phyloP scores from a whole-genome alignment of 2,329 filamentous ascomycete species.

The Colletotrichum lupini region DNA sequence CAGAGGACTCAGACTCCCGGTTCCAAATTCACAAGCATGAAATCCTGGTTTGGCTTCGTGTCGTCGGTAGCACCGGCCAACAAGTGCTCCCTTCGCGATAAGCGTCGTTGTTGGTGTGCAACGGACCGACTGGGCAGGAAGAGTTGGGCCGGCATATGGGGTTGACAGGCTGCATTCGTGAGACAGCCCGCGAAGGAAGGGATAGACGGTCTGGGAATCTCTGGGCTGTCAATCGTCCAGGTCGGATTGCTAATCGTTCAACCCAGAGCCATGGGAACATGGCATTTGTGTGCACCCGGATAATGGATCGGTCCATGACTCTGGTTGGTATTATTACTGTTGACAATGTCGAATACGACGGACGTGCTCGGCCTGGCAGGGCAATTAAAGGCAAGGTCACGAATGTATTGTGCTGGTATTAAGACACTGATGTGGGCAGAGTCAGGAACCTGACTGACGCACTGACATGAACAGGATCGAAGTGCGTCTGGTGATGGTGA shows the following conservation, averaged over 20 bases:
- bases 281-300: no score
- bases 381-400: neutral
- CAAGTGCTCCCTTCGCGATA: neutral
- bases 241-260: no score
- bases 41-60: neutral
- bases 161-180: neutral
- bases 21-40: neutral
- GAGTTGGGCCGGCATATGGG: neutral
- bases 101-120: neutral
- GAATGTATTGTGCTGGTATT: neutral
- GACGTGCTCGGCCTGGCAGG: neutral
- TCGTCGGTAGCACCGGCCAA: neutral
- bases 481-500: neutral
- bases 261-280: no score
- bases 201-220: no score
- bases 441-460: neutral
- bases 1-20: no score
- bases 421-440: neutral
- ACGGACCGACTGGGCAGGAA: neutral
- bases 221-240: no score
- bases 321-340: no score
- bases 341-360: no score
- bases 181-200: no score
- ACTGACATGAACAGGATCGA: neutral
- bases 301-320: no score